Evolutionary conservation across 345 rosid genomes (phyloP).

Genomic region (Hibiscus syriacus): DNA sequence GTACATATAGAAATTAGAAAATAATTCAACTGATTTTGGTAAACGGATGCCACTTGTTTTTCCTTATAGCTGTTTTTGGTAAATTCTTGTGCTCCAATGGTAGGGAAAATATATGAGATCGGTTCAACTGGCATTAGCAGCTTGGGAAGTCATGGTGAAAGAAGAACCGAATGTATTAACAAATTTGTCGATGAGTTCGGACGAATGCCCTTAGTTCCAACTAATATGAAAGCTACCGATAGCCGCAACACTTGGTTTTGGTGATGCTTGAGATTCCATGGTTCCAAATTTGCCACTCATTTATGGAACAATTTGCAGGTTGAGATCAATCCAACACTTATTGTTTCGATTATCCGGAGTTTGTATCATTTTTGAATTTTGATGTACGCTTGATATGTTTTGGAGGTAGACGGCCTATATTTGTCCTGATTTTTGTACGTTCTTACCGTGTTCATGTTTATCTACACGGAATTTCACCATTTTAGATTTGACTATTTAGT

Average conservation of each 20-base stretch:
- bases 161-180: slow-evolving; percentile 65
- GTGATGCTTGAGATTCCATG: slow-evolving; percentile 57
- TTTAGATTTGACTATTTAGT: too few species aligned
- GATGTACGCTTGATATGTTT: background rate
- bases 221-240: slow-evolving; percentile 73
- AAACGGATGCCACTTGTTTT: background rate
- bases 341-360: background rate
- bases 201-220: slow-evolving; percentile 67
- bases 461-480: too few species aligned
- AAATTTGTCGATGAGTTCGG: slow-evolving; percentile 72
- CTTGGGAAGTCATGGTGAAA: slow-evolving; percentile 83
- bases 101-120: slow-evolving; percentile 87
- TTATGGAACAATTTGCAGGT: slow-evolving; percentile 16
- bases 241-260: slow-evolving; percentile 75
- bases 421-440: background rate
- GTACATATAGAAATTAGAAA: background rate
- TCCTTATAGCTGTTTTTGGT: background rate
- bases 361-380: slow-evolving; percentile 17
- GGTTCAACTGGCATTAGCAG: slow-evolving; percentile 96
- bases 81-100: background rate
- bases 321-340: slow-evolving; percentile 16
- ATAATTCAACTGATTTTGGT: background rate
- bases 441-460: background rate
- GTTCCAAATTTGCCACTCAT: slow-evolving; percentile 11
- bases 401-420: background rate